Conservation (phyloP, 2,329 filamentous ascomycete species). For the Thielaviopsis ethacetica region DNA sequence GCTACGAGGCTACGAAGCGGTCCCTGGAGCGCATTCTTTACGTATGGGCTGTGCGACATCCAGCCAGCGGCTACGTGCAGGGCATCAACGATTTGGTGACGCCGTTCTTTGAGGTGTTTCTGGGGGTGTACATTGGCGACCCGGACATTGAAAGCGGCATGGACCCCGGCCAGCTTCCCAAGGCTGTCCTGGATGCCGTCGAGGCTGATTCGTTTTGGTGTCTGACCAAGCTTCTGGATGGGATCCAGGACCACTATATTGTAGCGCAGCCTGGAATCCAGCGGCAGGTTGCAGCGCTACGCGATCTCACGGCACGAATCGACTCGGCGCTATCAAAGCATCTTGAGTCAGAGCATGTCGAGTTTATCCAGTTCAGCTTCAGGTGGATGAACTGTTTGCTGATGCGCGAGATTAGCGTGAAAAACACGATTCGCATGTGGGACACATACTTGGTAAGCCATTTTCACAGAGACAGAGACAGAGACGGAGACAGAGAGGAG, state of each 20-base stretch:
- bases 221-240: conserved; percentile 90
- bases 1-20: conserved; percentile 88
- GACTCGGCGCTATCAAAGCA: conserved; percentile 74
- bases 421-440: conserved; percentile 98
- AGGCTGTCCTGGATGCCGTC: conserved; percentile 81
- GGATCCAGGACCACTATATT: conserved; percentile 98
- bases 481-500: conserved; percentile 2
- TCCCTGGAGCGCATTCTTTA: conserved; percentile 91
- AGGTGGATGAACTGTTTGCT: conserved; percentile 99
- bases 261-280: conserved; percentile 95
- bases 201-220: conserved; percentile 99
- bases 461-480: conserved; percentile 14
- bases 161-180: conserved; percentile 89
- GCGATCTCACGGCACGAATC: conserved; percentile 82
- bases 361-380: conserved; percentile 99
- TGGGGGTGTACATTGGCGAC: conserved; percentile 90
- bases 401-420: conserved; percentile 93
- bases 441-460: conserved; percentile 83
- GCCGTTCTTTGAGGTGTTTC: conserved; percentile 94
- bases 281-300: conserved; percentile 73
- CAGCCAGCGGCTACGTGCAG: conserved; percentile 93
- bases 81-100: conserved; percentile 97
- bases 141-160: conserved; percentile 82
- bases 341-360: conserved; percentile 76
- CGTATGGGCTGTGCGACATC: conserved; percentile 93